phyloP scores from a whole-genome alignment of 352 stramenopile species.

The Phytophthora litchii region DNA sequence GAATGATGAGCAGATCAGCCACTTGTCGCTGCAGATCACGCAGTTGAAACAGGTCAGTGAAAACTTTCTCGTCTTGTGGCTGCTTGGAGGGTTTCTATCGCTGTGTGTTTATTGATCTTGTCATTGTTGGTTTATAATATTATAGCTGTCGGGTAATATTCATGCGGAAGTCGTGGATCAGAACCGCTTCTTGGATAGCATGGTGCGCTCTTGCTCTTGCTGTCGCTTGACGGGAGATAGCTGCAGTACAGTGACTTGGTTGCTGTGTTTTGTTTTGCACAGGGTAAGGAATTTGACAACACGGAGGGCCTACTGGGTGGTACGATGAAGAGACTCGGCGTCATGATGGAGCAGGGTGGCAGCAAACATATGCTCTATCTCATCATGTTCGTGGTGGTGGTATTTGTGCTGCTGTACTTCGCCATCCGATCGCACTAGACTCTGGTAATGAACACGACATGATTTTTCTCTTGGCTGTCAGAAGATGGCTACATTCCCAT shows the following conservation, averaged over 20 bases:
- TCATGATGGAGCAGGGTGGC: conserved; percentile 89
- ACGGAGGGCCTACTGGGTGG: conserved; percentile 80
- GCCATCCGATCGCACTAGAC: conserved; percentile 73
- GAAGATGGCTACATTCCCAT: neutral
- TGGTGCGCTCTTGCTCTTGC: conserved; percentile 51
- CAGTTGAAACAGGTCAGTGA: conserved; percentile 78
- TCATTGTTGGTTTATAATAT: conserved; percentile 4
- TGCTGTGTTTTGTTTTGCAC: neutral
- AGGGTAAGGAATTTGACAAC: conserved; percentile 89
- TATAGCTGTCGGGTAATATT: conserved; percentile 79
- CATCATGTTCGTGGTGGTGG: conserved; percentile 82
- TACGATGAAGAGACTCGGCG: conserved; percentile 85
- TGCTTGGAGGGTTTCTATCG: neutral
- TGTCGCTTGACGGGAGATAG: neutral
- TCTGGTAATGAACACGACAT: conserved; percentile 18
- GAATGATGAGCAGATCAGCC: conserved; percentile 89
- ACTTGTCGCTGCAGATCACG: conserved; percentile 87
- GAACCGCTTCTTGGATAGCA: conserved; percentile 82
- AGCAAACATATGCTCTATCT: conserved; percentile 92
- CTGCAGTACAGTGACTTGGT: conserved; percentile 2
- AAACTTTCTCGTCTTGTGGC: neutral
- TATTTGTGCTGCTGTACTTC: conserved; percentile 88
- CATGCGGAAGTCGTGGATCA: conserved; percentile 82
- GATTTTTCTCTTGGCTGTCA: neutral
- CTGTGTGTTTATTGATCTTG: neutral